phyloP scores from a whole-genome alignment of 768 basidiomycete genomes.

The Naganishia randhawae region DNA sequence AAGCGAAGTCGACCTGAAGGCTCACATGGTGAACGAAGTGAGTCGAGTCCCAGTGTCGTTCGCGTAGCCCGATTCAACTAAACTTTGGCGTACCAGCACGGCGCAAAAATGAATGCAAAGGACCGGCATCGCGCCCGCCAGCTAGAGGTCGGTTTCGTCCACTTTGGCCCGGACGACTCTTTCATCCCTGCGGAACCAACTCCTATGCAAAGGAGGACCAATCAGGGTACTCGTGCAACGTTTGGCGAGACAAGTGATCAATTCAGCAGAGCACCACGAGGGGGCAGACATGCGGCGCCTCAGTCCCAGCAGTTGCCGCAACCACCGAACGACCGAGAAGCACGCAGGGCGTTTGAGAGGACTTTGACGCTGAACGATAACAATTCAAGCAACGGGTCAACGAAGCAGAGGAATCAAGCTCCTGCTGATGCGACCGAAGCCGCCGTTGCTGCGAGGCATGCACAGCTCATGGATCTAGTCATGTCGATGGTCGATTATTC shows the following conservation, averaged over 20 bases:
- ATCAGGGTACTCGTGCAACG: not conserved
- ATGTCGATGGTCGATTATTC: constrained; percentile 48
- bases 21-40: constrained; percentile 74
- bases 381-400: not conserved
- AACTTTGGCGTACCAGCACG: constrained; percentile 37
- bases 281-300: not conserved
- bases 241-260: constrained; percentile 18
- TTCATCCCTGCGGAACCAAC: constrained; percentile 28
- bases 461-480: constrained; percentile 64
- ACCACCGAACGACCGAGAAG: constrained; percentile 19
- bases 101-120: constrained; percentile 43
- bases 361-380: constrained; percentile 35
- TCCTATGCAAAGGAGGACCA: constrained; percentile 14
- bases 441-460: constrained; percentile 56
- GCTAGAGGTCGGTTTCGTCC: constrained; percentile 40
- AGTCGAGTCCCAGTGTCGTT: constrained; percentile 13
- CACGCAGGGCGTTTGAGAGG: constrained; percentile 41
- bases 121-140: constrained; percentile 48
- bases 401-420: constrained; percentile 34
- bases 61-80: not conserved
- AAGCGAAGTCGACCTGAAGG: constrained; percentile 79
- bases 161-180: constrained; percentile 26
- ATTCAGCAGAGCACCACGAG: constrained; percentile 21
- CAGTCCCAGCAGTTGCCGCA: constrained; percentile 28
- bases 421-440: constrained; percentile 46